Conservation (phyloP, 192 early-diverging fungal genomes). For the Coemansia sp. region DNA sequence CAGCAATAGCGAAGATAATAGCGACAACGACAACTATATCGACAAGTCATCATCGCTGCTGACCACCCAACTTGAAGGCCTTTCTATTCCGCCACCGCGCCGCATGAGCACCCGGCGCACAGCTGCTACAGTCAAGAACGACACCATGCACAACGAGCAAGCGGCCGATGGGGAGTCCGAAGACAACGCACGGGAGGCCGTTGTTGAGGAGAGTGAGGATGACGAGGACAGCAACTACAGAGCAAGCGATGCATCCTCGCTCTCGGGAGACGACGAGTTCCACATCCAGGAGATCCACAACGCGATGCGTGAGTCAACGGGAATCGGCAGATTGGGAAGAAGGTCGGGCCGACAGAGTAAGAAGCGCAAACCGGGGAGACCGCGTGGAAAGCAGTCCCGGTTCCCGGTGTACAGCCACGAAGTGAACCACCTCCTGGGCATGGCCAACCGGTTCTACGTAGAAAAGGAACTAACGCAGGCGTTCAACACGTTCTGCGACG, state of each 20-base stretch:
- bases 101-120: not conserved
- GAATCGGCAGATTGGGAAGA: constrained; percentile 5
- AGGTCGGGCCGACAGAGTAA: not conserved
- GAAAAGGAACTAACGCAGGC: constrained; percentile 68
- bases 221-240: constrained; percentile 46
- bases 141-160: not conserved
- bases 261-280: constrained; percentile 21
- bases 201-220: not conserved
- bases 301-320: constrained; percentile 14
- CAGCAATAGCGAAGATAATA: not conserved
- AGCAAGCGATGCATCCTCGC: constrained; percentile 15
- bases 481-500: constrained; percentile 72
- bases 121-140: not conserved
- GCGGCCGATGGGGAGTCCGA: not conserved
- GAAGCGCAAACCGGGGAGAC: constrained; percentile 5
- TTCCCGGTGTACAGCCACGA: constrained; percentile 40
- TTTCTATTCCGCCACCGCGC: not conserved
- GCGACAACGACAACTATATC: not conserved
- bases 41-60: not conserved
- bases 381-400: not conserved
- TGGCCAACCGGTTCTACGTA: constrained; percentile 77
- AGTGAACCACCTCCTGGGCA: constrained; percentile 66
- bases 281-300: constrained; percentile 30
- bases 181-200: not conserved
- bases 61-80: not conserved